Base-by-base conservation (phyloP, 768 basidiomycete genomes). In the Termitomyces sp. region DNA sequence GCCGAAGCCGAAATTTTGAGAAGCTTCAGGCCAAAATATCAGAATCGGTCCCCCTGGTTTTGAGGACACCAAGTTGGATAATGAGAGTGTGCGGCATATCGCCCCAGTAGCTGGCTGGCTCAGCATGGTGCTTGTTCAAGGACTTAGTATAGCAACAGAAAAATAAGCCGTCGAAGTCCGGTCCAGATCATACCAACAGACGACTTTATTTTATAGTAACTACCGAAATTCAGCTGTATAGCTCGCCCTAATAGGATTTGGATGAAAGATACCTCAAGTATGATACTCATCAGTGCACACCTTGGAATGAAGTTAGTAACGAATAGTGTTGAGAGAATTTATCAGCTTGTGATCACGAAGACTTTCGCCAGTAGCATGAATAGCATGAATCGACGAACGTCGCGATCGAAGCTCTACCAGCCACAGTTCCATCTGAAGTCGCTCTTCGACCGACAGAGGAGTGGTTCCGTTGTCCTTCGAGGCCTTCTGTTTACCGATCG, bases 401-500 rank as follows among this genome's bases (percentile, higher is more conserved):
- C 12, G 36, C 22, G 36, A 38, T 16, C 24, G 52, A 8, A 53
- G 22, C 4, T 38, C 36, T 13, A 36, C 20, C 52, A 38, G 15
- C 35, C 35, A 1, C 7, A 36, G 13, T 20, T 52, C 36, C 22
- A 9, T 38, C 12, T 9, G 22, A 5, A 53, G 36, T 38, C 5
- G 52, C 7, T 53, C 35, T 53, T 53, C 36, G 7, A 20, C 12
- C 45, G 7, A 48, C 46, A 16, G 15, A 8, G 15, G 20, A 15
- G 36, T 2, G 51, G 15, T 22, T 36, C 20, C 20, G 35, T 15
- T 53, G 9, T 58, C 51, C 18, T 48, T 58, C 16, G 38, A 36
- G 20, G 45, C 48, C 45, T 66, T 61, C n/a, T 56, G 53, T 44
- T 45, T 60, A 6, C 54, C 59, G 32, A 57, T 42, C 12, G 45